Evolutionary conservation across 1,284 basidiomycete species (phyloP).

Genomic region (Tilletia setariae): DNA sequence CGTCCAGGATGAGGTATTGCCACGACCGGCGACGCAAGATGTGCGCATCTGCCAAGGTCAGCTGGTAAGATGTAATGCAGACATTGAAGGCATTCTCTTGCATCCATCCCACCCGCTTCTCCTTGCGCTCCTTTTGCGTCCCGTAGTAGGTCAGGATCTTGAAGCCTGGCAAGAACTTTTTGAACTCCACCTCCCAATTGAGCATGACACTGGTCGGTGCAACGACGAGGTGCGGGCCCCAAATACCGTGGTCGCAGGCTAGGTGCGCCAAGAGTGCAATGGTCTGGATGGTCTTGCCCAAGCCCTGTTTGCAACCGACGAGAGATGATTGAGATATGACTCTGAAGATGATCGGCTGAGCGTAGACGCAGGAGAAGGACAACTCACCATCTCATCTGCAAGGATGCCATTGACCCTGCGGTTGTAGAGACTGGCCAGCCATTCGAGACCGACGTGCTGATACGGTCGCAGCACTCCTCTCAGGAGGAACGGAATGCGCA

Average conservation of each 20-base stretch:
- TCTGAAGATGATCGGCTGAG: too few relatives aligned
- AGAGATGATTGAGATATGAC: too few relatives aligned
- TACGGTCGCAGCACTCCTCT: conserved; percentile 87
- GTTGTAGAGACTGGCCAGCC: conserved; percentile 83
- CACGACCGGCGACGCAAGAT: conserved; percentile 92
- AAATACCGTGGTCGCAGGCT: conserved; percentile 88
- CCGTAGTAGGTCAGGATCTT: conserved; percentile 89
- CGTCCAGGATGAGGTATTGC: conserved; percentile 95
- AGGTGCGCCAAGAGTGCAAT: conserved; percentile 87
- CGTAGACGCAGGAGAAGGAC: conserved; percentile 29
- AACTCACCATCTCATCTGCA: conserved; percentile 60
- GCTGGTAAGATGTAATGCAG: conserved; percentile 90
- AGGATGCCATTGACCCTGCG: conserved; percentile 89
- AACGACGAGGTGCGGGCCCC: conserved; percentile 94
- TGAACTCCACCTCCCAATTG: conserved; percentile 99
- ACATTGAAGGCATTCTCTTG: conserved; percentile 90
- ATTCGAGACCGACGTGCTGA: conserved; percentile 89
- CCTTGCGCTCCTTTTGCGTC: conserved; percentile 82
- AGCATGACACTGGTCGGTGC: conserved; percentile 91
- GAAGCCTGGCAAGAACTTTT: conserved; percentile 94
- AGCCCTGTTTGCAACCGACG: conserved; percentile 10
- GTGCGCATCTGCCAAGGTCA: conserved; percentile 82
- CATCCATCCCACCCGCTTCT: conserved; percentile 89
- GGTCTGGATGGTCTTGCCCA: conserved; percentile 93
- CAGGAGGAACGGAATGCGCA: conserved; percentile 75